Evolutionary conservation across 495 filamentous ascomycete genomes (phyloP), one percentile per base, ranked within the genome.

Genomic region (Trichoderma erinaceum): DNA sequence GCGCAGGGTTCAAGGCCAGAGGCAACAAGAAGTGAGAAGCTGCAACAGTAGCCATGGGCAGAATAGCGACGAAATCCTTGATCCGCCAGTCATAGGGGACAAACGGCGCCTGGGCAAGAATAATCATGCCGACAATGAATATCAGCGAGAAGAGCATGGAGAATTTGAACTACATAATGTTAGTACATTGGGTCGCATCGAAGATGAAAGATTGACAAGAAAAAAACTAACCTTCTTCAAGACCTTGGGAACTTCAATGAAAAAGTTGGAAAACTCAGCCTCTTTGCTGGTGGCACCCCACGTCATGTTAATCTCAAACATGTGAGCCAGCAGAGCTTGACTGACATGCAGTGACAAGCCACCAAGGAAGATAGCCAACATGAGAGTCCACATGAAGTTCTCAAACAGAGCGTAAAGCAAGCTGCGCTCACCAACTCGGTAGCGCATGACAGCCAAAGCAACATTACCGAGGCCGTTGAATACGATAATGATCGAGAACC

Each of bases 191-290:
- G 65, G 63, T 25, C 27, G 32, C 52, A 3, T 18, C 46, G n/a
- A 32, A 21, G 10, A 67, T 18, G n/a, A 23, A 13, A 6, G 7
- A 38, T 10, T 38, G 35, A 66, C 13, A 16, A 46, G 50, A 3
- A 23, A 3, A 23, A n/a, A 18, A 72, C 78, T 66, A 46, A 80
- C 78, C 73, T 81, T 86, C 77, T 85, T 87, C 67, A 92, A 72
- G 29, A 93, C 88, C 77, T 89, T 90, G 3, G 90, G 90, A 29
- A 90, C 85, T 70, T 92, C 91, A 65, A 89, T 88, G 75, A 92
- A 93, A 77, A 93, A 93, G 72, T 91, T 90, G 41, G 86, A 87
- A 73, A 88, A 86, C 75, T 90, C 87, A 64, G 84, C 85, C 76
- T 91, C 89, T 76, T 90, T 91, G 46, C 86, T 81, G 0, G 89